Base-by-base conservation (phyloP, 23 red algal species). In the Gracilariopsis chorda region DNA sequence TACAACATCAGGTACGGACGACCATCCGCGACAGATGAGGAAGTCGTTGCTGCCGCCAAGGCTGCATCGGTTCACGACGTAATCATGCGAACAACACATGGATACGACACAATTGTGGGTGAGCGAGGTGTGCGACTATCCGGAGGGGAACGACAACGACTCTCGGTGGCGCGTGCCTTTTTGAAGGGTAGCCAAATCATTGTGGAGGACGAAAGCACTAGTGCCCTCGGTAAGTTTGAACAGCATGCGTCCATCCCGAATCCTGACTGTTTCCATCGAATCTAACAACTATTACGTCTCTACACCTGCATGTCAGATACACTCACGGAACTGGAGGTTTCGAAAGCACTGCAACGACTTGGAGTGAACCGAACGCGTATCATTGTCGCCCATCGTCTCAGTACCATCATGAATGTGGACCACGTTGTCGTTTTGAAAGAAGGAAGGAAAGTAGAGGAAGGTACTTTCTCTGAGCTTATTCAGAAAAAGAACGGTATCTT, bases 1-100 rank as follows among this genome's bases (percentile, higher is more conserved):
- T 99, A 94, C 77, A 99, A 99, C 44, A 99, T 99, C 36, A 83
- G 90, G n/a, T 99, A 99, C 76, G 97, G 90, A 45, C 53, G 83
- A 78, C 87, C 86, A 13, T 67, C 77, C 21, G 94, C 97, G 16
- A 90, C 89, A 7, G 51, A 75, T 48, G 86, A 88, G 75, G 88
- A 99, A 44, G 93, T 99, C 16, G 84, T 93, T 19, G 88, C 61
- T 30, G 97, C 93, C 9, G 97, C 97, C 1, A 86, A 88, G 48
- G 78, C 93, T 37, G 97, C 93, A n/a, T 87, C 92, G 23, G 90
- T 99, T 29, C 88, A 96, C 56, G 97, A 94, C 6, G 92, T 94
- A 13, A 99, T 99, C 34, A 84, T 90, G 70, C 45, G 87, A 30
- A 99, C 95, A 92, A 77, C 84, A n/a, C 52, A 82, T 44, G 91